Conservation (phyloP, 2,329 filamentous ascomycete genomes). For the Coniochaeta sp. region DNA sequence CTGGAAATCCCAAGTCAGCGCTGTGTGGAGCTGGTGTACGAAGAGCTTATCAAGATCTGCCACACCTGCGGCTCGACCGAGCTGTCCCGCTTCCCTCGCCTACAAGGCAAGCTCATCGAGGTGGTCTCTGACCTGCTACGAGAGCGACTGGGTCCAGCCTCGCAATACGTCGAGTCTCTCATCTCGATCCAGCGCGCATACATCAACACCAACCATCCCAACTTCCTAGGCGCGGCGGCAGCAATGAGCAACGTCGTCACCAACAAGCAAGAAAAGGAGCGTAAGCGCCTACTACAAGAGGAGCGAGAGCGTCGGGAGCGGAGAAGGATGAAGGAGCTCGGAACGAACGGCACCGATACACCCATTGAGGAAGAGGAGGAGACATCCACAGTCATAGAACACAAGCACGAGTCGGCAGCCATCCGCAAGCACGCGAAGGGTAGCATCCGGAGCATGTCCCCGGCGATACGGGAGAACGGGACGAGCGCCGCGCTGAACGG, state of each 20-base stretch:
- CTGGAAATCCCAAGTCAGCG: slow-evolving; percentile 91
- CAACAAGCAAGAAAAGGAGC: slow-evolving; percentile 90
- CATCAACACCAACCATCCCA: slow-evolving; percentile 99
- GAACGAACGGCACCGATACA: slow-evolving; percentile 64
- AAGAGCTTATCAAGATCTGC: slow-evolving; percentile 98
- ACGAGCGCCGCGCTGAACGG: slow-evolving; percentile 59
- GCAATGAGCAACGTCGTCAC: slow-evolving; percentile 97
- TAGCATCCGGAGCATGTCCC: slow-evolving; percentile 72
- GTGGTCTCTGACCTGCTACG: slow-evolving; percentile 93
- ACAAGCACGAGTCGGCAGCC: slow-evolving; percentile 49
- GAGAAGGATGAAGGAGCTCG: slow-evolving; percentile 75
- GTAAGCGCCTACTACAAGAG: slow-evolving; percentile 70
- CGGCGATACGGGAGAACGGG: slow-evolving; percentile 65
- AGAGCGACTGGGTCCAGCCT: slow-evolving; percentile 84
- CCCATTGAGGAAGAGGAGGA: slow-evolving; percentile 59
- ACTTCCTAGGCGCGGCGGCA: slow-evolving; percentile 92
- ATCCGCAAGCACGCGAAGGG: slow-evolving; percentile 55
- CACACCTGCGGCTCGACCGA: slow-evolving; percentile 97
- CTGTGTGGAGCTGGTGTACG: slow-evolving; percentile 96
- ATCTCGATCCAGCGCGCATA: slow-evolving; percentile 97
- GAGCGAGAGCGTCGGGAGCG: slow-evolving; percentile 82
- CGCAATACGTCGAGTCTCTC: slow-evolving; percentile 87
- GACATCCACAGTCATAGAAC: slow-evolving; percentile 28
- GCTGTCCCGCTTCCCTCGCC: slow-evolving; percentile 79
- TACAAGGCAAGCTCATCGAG: slow-evolving; percentile 96